Conservation (phyloP, 495 filamentous ascomycete species). For the Pyrenopolyporus hunteri region DNA sequence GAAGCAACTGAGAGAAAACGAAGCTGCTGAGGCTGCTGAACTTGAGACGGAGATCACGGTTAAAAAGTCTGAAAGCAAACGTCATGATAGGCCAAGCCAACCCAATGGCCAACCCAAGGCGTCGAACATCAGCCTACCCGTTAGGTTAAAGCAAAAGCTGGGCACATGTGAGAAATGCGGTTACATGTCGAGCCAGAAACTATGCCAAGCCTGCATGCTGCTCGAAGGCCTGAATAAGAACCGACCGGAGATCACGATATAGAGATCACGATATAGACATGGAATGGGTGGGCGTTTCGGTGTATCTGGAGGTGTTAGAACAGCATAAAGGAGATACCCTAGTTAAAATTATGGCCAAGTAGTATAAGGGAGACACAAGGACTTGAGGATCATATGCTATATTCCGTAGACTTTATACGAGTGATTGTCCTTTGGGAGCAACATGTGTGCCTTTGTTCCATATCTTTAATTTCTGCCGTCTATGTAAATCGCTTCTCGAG, state of each 20-base stretch:
- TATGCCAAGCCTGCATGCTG: slow-evolving; percentile 92
- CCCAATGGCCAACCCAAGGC: slow-evolving; percentile 33
- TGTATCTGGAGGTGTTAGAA: slow-evolving; percentile 13
- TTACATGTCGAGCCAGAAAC: slow-evolving; percentile 92
- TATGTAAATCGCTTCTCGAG: slow-evolving; percentile 58
- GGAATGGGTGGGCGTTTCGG: slow-evolving; percentile 19
- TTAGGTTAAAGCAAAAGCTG: slow-evolving; percentile 66
- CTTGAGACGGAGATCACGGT: slow-evolving; percentile 76
- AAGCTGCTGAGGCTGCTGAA: slow-evolving; percentile 57
- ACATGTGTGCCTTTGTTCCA: slow-evolving; percentile 5
- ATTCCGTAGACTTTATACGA: slow-evolving; percentile 34
- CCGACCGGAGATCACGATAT: slow-evolving; percentile 76
- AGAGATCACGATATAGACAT: slow-evolving; percentile 32
- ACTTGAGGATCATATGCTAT: slow-evolving; percentile 24
- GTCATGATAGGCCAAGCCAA: slow-evolving; percentile 21
- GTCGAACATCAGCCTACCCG: slow-evolving; percentile 28
- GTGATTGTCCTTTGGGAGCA: background rate
- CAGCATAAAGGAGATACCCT: slow-evolving; percentile 39
- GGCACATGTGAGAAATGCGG: slow-evolving; percentile 87
- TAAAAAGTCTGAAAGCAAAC: slow-evolving; percentile 33
- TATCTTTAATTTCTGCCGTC: background rate
- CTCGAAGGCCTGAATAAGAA: slow-evolving; percentile 93
- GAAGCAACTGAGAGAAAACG: slow-evolving; percentile 71
- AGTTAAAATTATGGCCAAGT: slow-evolving; percentile 3
- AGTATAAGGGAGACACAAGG: slow-evolving; percentile 1